Evolutionary conservation across 148 eudicot species (phyloP).

Genomic region (Chenopodium suecicum): DNA sequence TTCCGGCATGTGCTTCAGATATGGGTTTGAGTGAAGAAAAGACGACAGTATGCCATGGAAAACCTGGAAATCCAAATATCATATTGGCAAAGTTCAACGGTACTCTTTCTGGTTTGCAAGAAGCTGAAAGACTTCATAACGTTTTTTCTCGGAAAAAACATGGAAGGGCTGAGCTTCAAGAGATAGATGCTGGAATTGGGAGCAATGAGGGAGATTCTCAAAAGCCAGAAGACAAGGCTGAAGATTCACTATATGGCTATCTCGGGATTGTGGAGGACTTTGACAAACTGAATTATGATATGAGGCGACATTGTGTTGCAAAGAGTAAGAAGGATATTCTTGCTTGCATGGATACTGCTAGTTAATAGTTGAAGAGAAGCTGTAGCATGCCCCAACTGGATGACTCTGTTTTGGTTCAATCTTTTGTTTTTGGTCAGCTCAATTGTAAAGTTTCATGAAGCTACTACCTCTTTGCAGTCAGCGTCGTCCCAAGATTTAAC

Average conservation of each 20-base stretch:
- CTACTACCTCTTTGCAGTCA: neutral
- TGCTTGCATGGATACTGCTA: constrained; percentile 3
- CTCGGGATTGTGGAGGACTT: constrained; percentile 53
- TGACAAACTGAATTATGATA: constrained; percentile 43
- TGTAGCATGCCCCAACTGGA: neutral
- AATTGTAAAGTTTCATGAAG: neutral
- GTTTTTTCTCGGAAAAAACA: constrained; percentile 36
- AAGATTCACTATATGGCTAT: constrained; percentile 40
- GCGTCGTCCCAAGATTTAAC: neutral
- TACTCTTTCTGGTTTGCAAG: constrained; percentile 53
- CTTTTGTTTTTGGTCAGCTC: neutral
- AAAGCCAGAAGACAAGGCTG: constrained; percentile 22
- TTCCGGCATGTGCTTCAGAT: constrained; percentile 27
- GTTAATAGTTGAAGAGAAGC: neutral
- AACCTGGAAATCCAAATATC: constrained; percentile 43
- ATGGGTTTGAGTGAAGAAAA: constrained; percentile 44
- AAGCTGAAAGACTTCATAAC: constrained; percentile 51
- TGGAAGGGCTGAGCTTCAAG: constrained; percentile 47
- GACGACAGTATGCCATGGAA: constrained; percentile 42
- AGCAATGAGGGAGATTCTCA: constrained; percentile 11
- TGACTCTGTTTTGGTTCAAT: constrained; percentile 5
- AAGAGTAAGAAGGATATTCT: constrained; percentile 53
- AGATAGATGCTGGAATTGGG: constrained; percentile 14
- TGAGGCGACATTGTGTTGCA: constrained; percentile 39
- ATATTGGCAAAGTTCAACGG: constrained; percentile 47